These are phyloP conservation scores for Ustilago loliicola DNA, from an alignment of 1,284 basidiomycete species.

Conservation along the genomic window DNA sequence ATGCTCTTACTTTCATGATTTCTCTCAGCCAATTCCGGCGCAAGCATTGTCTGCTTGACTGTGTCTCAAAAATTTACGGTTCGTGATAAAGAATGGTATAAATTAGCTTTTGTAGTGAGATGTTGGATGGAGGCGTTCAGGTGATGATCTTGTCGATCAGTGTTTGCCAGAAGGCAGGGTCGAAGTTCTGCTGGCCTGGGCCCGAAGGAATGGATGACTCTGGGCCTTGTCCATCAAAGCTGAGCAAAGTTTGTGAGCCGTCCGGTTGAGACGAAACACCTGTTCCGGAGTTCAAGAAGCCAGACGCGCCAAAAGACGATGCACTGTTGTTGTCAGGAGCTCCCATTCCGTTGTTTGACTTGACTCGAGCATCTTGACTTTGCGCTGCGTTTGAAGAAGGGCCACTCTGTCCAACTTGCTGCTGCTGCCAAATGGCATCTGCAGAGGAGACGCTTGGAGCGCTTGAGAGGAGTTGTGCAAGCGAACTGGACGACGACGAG, in stretches of 20 bases:
- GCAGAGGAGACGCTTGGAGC: slow-evolving; percentile 17
- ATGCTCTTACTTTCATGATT: slow-evolving; percentile 17
- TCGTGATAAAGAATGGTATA: neutral
- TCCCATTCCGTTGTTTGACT: slow-evolving; percentile 5
- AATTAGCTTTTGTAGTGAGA: slow-evolving; percentile 31
- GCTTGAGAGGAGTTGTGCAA: slow-evolving; percentile 23
- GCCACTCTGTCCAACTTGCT: neutral
- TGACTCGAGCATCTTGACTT: slow-evolving; percentile 1
- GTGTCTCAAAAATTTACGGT: neutral
- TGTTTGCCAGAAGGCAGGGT: slow-evolving; percentile 52
- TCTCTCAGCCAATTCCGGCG: neutral
- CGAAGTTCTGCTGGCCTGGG: slow-evolving; percentile 33
- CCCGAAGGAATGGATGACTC: slow-evolving; percentile 7
- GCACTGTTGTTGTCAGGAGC: neutral
- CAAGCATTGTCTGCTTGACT: neutral
- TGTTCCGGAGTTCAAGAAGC: slow-evolving; percentile 1
- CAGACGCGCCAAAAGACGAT: slow-evolving; percentile 4
- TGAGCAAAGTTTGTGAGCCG: slow-evolving; percentile 13
- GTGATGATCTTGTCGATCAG: slow-evolving; percentile 60
- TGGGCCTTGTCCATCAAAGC: slow-evolving; percentile 21
- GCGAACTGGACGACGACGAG: slow-evolving; percentile 16
- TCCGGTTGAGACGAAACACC: slow-evolving; percentile 10
- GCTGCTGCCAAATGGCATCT: slow-evolving; percentile 27
- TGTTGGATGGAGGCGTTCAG: slow-evolving; percentile 13
- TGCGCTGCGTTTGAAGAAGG: neutral